Percentiles rank a stretch among this genome's conserved stretches.
Conservation (phyloP, 2,329 filamentous ascomycete genomes). For the Fusarium domesticum region DNA sequence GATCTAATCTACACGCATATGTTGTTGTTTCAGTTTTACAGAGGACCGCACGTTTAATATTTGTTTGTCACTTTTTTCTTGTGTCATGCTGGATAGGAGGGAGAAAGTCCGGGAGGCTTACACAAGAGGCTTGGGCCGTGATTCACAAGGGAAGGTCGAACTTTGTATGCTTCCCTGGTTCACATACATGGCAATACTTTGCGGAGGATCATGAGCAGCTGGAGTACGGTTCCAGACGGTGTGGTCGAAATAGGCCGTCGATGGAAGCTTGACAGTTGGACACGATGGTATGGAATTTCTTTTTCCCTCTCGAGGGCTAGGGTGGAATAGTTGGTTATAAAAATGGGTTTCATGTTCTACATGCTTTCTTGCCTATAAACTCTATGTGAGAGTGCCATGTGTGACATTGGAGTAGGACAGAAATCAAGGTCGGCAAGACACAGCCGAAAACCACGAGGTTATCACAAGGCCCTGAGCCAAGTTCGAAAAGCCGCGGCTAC, state of each 20-base stretch:
- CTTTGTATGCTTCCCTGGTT: constrained; percentile 9
- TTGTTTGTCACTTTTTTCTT: constrained; percentile 24
- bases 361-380: background rate
- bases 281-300: constrained; percentile 21
- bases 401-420: no score
- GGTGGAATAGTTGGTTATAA: constrained; percentile 18
- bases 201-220: constrained; percentile 25
- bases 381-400: background rate
- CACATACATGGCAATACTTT: constrained; percentile 11
- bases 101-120: constrained; percentile 36
- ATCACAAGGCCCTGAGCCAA: no score
- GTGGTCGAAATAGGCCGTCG: constrained; percentile 13
- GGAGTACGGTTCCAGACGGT: constrained; percentile 16
- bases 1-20: constrained; percentile 32
- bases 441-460: no score
- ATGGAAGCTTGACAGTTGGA: constrained; percentile 21
- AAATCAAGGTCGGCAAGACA: no score
- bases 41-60: constrained; percentile 18
- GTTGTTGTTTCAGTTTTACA: constrained; percentile 27
- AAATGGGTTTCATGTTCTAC: constrained; percentile 22
- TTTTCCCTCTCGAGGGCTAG: no score
- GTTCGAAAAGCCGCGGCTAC: no score
- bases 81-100: constrained; percentile 25
- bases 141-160: constrained; percentile 22
- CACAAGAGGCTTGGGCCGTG: constrained; percentile 23